Percentiles rank a stretch among this genome's conserved stretches.
phyloP scores from a whole-genome alignment of 352 stramenopile genomes.

The Pythium sp. region DNA sequence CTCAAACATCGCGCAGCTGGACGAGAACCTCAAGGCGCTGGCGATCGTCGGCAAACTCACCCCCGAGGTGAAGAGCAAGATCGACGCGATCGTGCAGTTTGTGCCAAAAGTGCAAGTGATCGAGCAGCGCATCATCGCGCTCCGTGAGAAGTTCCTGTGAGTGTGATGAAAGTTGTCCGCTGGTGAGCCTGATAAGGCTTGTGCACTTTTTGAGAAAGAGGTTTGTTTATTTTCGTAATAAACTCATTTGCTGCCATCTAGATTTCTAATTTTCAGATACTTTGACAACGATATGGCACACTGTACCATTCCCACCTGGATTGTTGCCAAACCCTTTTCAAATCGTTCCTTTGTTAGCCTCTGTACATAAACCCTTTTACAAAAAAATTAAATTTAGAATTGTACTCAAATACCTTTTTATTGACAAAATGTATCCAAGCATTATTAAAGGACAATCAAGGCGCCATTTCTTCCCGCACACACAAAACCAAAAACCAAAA shows the following conservation, averaged over 20 bases:
- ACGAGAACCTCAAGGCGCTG: slow-evolving; percentile 53
- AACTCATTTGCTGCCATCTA: neutral
- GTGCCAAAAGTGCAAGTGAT: neutral
- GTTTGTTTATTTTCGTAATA: neutral
- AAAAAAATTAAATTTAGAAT: neutral
- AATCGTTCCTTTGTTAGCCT: neutral
- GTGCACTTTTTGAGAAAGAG: too few species aligned
- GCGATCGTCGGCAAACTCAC: slow-evolving; percentile 39
- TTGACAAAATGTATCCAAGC: neutral
- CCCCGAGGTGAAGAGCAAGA: slow-evolving; percentile 22
- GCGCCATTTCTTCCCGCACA: neutral
- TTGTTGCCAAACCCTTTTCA: neutral
- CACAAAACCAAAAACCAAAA: neutral
- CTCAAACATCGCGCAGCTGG: slow-evolving; percentile 41
- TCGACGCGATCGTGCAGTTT: slow-evolving; percentile 9
- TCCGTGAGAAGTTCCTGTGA: slow-evolving; percentile 6
- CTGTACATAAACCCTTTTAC: neutral
- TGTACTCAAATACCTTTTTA: neutral
- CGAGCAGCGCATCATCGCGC: neutral
- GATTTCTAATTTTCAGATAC: neutral
- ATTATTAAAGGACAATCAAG: neutral
- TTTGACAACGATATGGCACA: neutral
- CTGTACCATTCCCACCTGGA: neutral
- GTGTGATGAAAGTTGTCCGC: neutral
- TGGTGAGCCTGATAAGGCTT: too few species aligned